These are phyloP conservation scores for Turritis glabra DNA, from an alignment of 345 rosid genomes.

Conservation along the genomic window DNA sequence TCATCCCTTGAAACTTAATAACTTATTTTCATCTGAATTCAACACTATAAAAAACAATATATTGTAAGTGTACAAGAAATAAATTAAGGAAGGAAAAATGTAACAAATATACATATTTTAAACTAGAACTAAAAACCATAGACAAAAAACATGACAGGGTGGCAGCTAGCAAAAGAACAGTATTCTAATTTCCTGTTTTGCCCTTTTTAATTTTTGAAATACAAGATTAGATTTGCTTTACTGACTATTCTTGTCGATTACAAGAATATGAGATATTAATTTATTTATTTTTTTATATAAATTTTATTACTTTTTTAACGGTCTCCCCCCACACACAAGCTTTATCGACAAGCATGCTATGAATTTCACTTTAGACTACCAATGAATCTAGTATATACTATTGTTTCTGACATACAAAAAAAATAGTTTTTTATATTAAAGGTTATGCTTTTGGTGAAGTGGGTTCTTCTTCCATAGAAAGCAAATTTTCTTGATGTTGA, in stretches of 20 bases:
- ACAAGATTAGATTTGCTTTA: slow-evolving; percentile 23
- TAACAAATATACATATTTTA: neutral
- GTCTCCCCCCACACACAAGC: slow-evolving; percentile 41
- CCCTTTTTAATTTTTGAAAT: slow-evolving; percentile 16
- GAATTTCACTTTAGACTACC: slow-evolving; percentile 48
- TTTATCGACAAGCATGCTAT: slow-evolving; percentile 62
- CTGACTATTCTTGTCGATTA: slow-evolving; percentile 33
- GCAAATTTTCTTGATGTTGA: slow-evolving; percentile 45
- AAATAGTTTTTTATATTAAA: neutral
- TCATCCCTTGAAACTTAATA: neutral
- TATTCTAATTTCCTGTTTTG: slow-evolving; percentile 29
- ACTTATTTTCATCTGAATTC: neutral
- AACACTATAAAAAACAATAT: neutral
- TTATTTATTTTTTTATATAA: neutral
- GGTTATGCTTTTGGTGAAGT: slow-evolving; percentile 44
- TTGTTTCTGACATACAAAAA: slow-evolving; percentile 52
- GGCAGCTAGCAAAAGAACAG: slow-evolving; percentile 39
- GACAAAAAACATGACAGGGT: slow-evolving; percentile 39
- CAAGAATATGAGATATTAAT: slow-evolving; percentile 29
- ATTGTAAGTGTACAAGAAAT: neutral
- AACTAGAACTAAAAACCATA: slow-evolving; percentile 6
- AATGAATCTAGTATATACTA: slow-evolving; percentile 37
- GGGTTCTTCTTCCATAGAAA: slow-evolving; percentile 55
- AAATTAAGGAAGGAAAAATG: neutral
- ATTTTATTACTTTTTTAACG: slow-evolving; percentile 41